Evolutionary conservation across 352 stramenopile genomes (phyloP).

Genomic region (Phytophthora pisi): DNA sequence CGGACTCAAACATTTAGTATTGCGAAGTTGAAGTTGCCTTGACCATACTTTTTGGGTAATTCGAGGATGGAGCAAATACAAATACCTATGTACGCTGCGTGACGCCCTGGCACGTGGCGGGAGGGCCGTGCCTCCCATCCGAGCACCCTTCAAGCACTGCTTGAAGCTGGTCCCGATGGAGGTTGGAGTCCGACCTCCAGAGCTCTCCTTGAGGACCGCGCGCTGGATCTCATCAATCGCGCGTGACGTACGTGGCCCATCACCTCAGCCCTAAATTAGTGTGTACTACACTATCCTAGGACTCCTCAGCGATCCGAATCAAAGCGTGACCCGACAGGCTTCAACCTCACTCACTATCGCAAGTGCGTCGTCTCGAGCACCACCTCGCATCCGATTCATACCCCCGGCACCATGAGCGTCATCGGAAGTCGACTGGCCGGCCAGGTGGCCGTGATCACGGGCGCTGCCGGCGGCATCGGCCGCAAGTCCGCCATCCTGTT

Average conservation of each 20-base stretch:
- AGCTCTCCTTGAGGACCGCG: conserved; percentile 2
- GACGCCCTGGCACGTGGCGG: neutral
- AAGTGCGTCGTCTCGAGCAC: conserved; percentile 21
- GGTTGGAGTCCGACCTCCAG: too few species aligned
- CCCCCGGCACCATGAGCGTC: conserved; percentile 41
- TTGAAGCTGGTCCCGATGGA: conserved; percentile 5
- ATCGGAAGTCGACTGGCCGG: conserved; percentile 63
- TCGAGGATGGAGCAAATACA: neutral
- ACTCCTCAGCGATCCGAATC: conserved; percentile 1
- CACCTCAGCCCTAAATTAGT: conserved; percentile 1
- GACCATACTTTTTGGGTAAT: neutral
- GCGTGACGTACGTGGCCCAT: conserved; percentile 9
- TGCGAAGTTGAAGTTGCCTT: conserved; percentile 22
- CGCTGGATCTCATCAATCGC: conserved; percentile 28
- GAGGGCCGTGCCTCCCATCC: conserved; percentile 22
- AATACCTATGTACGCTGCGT: neutral
- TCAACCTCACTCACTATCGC: conserved; percentile 20
- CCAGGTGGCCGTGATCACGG: conserved; percentile 85
- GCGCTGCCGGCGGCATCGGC: conserved; percentile 81
- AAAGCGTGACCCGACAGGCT: conserved; percentile 12
- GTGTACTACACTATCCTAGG: conserved; percentile 9
- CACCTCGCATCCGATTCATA: neutral
- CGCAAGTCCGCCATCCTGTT: conserved; percentile 86
- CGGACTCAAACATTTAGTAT: neutral
- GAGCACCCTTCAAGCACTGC: conserved; percentile 1